phyloP scores from a whole-genome alignment of 495 filamentous ascomycete genomes.

The Coniosporium apollinis region DNA sequence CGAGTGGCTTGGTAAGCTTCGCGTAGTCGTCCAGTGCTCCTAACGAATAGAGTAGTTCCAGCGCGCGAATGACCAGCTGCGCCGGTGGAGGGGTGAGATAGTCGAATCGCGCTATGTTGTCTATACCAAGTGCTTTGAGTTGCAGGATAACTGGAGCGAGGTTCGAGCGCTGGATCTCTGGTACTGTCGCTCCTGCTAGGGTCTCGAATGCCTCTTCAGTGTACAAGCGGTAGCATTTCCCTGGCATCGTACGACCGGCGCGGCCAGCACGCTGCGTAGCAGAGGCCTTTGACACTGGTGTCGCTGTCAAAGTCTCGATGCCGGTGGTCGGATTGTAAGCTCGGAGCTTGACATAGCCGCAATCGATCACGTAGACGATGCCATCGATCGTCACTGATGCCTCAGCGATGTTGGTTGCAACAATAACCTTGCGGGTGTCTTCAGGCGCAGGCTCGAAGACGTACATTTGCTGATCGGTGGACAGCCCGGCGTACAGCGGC shows the following conservation, averaged over 20 bases:
- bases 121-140: conserved; percentile 89
- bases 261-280: conserved; percentile 84
- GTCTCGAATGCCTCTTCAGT: conserved; percentile 56
- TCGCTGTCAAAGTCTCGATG: conserved; percentile 83
- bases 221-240: conserved; percentile 90
- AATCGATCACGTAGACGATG: conserved; percentile 25
- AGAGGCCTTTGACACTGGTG: conserved; percentile 79
- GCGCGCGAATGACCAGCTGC: conserved; percentile 69
- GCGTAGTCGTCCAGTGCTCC: conserved; percentile 82
- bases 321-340: conserved; percentile 75
- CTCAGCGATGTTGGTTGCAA: conserved; percentile 28
- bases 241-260: conserved; percentile 79
- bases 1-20: conserved; percentile 76
- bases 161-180: conserved; percentile 88
- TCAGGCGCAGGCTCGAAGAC: conserved; percentile 24
- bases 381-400: conserved; percentile 27
- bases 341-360: conserved; percentile 71
- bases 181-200: conserved; percentile 60
- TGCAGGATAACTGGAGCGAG: conserved; percentile 83
- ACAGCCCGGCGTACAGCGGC: conserved; percentile 25
- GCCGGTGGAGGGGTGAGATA: conserved; percentile 81
- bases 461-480: conserved; percentile 26
- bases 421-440: conserved; percentile 23
- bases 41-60: conserved; percentile 79
- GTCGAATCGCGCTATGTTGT: conserved; percentile 83